Percentiles rank a stretch among this genome's conserved stretches.
Conservation (phyloP, 331 rosid species). For the Cydonia oblonga region DNA sequence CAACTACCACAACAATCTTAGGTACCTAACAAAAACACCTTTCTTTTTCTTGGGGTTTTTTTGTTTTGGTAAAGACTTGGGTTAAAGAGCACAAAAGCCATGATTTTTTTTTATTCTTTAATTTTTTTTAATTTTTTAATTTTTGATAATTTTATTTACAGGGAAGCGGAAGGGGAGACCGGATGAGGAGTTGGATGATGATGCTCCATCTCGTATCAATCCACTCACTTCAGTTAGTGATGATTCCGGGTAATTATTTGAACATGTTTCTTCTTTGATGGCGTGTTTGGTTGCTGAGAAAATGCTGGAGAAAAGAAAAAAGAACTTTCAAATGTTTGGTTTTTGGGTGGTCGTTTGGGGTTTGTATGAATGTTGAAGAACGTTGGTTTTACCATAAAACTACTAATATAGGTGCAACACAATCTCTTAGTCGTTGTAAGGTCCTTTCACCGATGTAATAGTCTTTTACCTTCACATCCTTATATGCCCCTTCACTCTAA, state of each 20-base stretch:
- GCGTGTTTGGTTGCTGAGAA: neutral
- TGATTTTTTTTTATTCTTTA: no score
- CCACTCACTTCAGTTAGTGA: constrained; percentile 61
- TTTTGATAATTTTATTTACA: constrained; percentile 13
- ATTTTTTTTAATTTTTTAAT: no score
- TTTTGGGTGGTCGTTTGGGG: neutral
- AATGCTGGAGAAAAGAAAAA: neutral
- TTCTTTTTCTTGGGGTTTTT: neutral
- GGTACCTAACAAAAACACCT: constrained; percentile 25
- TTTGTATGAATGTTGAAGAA: no score
- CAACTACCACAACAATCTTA: constrained; percentile 30
- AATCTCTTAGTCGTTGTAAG: no score
- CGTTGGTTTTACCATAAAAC: no score
- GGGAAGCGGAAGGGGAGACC: constrained; percentile 75
- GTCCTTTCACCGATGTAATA: no score
- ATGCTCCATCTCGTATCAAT: constrained; percentile 27
- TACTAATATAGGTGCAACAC: no score
- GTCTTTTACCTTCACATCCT: no score
- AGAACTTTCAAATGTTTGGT: neutral
- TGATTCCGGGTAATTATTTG: constrained; percentile 55
- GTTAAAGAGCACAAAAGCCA: neutral
- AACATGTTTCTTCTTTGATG: neutral
- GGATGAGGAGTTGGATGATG: constrained; percentile 33
- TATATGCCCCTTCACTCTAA: no score
- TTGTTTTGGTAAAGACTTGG: no score